phyloP scores from a whole-genome alignment of 495 filamentous ascomycete species.

The Chaetomium fimeti region DNA sequence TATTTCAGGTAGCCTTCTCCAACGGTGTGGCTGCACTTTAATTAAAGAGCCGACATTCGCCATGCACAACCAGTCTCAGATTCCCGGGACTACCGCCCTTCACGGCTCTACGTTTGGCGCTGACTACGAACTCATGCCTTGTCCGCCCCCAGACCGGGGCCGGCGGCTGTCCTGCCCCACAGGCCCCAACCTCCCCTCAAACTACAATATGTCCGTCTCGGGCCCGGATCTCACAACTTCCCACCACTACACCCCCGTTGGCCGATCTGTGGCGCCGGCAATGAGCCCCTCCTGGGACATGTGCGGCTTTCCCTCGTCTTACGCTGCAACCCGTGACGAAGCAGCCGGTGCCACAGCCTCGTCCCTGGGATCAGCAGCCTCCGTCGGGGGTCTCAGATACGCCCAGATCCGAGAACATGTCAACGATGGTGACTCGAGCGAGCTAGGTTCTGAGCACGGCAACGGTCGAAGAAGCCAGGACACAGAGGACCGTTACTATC shows the following conservation, averaged over 20 bases:
- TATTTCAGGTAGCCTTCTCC: not conserved
- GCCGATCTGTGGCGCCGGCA: not conserved
- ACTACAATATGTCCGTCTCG: not conserved
- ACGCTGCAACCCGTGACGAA: not conserved
- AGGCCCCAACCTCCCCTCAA: not conserved
- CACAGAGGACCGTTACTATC: not conserved
- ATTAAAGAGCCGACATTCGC: not conserved
- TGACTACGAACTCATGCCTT: not conserved
- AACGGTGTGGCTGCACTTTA: not conserved
- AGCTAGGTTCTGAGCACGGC: not conserved
- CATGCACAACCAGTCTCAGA: not conserved
- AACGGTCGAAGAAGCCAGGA: not conserved
- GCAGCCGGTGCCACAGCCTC: not conserved
- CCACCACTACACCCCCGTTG: not conserved
- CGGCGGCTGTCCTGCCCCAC: not conserved
- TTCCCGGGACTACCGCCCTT: not conserved
- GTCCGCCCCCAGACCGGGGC: not conserved
- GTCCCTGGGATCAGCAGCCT: not conserved
- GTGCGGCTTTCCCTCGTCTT: not conserved
- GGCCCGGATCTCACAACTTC: not conserved
- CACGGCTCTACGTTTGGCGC: not conserved
- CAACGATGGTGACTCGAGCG: not conserved
- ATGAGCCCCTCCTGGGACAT: not conserved
- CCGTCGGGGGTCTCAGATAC: no score
- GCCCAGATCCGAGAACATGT: not conserved